Evolutionary conservation across 2,329 filamentous ascomycete genomes (phyloP).

Genomic region (Hawksworthiomyces lignivorus): DNA sequence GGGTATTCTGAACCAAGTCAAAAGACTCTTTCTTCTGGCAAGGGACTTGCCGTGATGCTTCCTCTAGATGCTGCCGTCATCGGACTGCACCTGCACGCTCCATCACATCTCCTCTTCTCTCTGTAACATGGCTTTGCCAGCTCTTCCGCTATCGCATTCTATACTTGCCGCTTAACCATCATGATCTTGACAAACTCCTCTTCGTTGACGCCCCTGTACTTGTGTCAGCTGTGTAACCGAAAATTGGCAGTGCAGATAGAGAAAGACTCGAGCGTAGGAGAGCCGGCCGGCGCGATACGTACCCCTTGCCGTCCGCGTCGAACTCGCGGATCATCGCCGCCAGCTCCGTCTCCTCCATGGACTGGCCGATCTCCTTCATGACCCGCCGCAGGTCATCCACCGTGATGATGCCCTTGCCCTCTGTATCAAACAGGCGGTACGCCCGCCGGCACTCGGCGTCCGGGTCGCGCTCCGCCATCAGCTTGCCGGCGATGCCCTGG

Average conservation of each 20-base stretch:
- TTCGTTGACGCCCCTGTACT: slow-evolving; percentile 49
- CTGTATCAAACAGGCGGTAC: slow-evolving; percentile 88
- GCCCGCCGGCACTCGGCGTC: slow-evolving; percentile 85
- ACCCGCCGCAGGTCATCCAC: slow-evolving; percentile 81
- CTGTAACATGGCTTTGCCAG: no score
- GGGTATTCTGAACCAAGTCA: slow-evolving; percentile 10
- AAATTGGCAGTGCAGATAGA: not conserved
- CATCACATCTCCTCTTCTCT: no score
- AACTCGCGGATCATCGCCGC: slow-evolving; percentile 97
- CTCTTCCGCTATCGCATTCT: no score
- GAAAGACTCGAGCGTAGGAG: not conserved
- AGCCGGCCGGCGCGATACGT: not conserved
- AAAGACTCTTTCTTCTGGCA: no score
- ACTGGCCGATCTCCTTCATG: slow-evolving; percentile 85
- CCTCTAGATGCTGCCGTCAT: no score
- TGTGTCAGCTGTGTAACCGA: not conserved
- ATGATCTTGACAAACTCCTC: slow-evolving; percentile 63
- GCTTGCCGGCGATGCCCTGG: slow-evolving; percentile 67
- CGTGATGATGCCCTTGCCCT: slow-evolving; percentile 84
- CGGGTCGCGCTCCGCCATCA: slow-evolving; percentile 77
- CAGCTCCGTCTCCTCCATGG: slow-evolving; percentile 85
- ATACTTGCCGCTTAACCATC: slow-evolving; percentile 28
- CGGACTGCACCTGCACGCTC: no score
- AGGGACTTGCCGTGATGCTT: not conserved
- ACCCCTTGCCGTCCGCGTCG: slow-evolving; percentile 84